Evolutionary conservation across 441 rosid species (phyloP).

Genomic region (Adansonia rubrostipa): DNA sequence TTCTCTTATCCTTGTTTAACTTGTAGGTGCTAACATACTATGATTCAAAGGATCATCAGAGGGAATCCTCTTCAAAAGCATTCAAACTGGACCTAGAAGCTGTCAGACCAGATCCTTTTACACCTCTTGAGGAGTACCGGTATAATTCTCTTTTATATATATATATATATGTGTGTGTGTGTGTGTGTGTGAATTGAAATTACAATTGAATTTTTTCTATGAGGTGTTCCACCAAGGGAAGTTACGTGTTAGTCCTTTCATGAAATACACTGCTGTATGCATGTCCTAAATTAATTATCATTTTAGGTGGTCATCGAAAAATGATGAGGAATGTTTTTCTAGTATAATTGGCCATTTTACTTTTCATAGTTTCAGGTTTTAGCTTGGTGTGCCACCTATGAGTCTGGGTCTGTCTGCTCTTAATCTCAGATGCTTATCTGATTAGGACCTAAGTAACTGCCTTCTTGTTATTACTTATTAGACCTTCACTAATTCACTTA

Average conservation of each 20-base stretch:
- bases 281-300: constrained; percentile 9
- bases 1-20: constrained; percentile 29
- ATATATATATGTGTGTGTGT: constrained; percentile 26
- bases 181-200: constrained; percentile 16
- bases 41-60: constrained; percentile 85
- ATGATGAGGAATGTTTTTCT: not conserved
- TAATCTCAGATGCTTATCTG: not conserved
- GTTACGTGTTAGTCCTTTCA: not conserved
- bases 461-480: not conserved
- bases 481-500: not conserved
- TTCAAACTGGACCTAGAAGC: constrained; percentile 83
- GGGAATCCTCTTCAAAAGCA: constrained; percentile 86
- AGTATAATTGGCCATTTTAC: not conserved
- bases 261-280: constrained; percentile 7
- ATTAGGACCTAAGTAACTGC: not conserved
- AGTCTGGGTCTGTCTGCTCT: constrained; percentile 3
- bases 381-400: constrained; percentile 4
- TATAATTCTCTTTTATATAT: constrained; percentile 33
- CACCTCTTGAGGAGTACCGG: constrained; percentile 98
- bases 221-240: not conserved
- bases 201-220: constrained; percentile 9
- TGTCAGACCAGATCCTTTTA: constrained; percentile 87
- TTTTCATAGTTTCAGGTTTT: constrained; percentile 16
- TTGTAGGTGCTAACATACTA: constrained; percentile 81
- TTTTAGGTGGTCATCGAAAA: not conserved